Evolutionary conservation across 306 rosid species (phyloP), one percentile per base, ranked within the genome.

Genomic region (Fragaria nilgerrensis): DNA sequence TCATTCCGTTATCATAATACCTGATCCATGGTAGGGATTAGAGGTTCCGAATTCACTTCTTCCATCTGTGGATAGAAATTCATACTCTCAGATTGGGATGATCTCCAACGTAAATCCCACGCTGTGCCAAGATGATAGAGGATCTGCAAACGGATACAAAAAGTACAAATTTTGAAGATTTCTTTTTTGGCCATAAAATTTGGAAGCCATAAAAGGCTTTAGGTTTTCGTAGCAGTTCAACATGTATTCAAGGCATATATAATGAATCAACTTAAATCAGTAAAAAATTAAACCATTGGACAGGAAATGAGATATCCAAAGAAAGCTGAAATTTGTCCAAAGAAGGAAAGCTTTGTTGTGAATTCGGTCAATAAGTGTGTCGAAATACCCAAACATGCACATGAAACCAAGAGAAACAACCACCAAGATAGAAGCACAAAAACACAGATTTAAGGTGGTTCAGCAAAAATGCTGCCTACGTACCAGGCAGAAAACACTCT

Each of bases 61-160:
- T 68, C 88, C 83, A 81, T 82, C 61, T 67, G 81, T 22, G 64
- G 67, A 71, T 68, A 17, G 66, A 78, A 66, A 37, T 48, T 82
- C 72, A 75, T 50, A 65, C 81, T 78, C 52, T 79, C 87, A 78
- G 63, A 74, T 69, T 73, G 73, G 83, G 78, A 74, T 52, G 81
- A 77, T 63, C 84, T 80, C 98, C 97, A 94, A 72, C 93, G 96
- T 81, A 94, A 81, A 81, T 89, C 90, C 98, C 98, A 92, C 63
- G 97, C 90, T 86, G 86, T 81, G 71, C 94, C 94, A 69, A 94
- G 88, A 89, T 94, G 98, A 85, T 88, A 81, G 83, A 92, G 90
- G 80, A 94, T 89, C 98, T 94, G 86, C 74, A 10, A 55, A 44
- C 25, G 66, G 73, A 48, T 22, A 65, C 67, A 70, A 5, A 68